Percentiles rank a stretch among this genome's conserved stretches.
phyloP scores from a whole-genome alignment of 2,329 filamentous ascomycete genomes.

The Colletotrichum tropicale region DNA sequence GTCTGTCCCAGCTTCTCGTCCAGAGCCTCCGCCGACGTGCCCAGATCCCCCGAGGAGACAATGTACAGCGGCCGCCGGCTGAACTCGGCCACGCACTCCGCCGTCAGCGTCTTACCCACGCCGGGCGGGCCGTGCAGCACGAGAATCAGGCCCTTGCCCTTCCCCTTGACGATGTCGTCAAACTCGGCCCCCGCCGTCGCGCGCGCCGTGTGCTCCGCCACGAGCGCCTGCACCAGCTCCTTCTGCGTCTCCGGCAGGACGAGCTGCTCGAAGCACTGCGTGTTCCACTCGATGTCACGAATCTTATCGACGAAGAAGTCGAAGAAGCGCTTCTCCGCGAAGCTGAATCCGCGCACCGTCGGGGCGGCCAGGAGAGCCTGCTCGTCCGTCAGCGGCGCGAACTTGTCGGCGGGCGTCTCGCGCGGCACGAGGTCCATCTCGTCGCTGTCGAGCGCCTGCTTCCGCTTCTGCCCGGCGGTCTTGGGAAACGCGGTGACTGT shows the following conservation, averaged over 20 bases:
- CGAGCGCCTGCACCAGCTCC: conserved; percentile 58
- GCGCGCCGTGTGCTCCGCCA: conserved; percentile 60
- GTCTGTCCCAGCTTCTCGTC: conserved; percentile 78
- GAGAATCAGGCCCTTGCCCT: conserved; percentile 47
- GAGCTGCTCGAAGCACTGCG: conserved; percentile 50
- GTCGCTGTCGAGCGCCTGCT: conserved; percentile 14
- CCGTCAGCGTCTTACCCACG: conserved; percentile 55
- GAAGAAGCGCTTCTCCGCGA: conserved; percentile 51
- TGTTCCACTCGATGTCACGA: conserved; percentile 51
- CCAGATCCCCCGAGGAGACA: conserved; percentile 71
- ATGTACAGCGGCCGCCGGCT: conserved; percentile 54
- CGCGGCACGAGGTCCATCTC: conserved; percentile 26
- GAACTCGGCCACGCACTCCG: conserved; percentile 54
- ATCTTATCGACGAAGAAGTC: conserved; percentile 53
- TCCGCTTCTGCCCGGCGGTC: conserved; percentile 15
- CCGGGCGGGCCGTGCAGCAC: conserved; percentile 53
- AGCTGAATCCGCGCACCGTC: conserved; percentile 56
- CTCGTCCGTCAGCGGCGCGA: conserved; percentile 35
- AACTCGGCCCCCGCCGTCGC: conserved; percentile 63
- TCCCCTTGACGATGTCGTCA: conserved; percentile 56
- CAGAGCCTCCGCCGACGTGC: conserved; percentile 66
- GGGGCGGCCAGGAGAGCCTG: conserved; percentile 44
- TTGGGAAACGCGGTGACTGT: conserved; percentile 21
- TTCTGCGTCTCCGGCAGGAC: conserved; percentile 54
- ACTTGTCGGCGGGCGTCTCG: conserved; percentile 2